phyloP scores from a whole-genome alignment of 805 yeast species.

The Metschnikowia bowlesiae region DNA sequence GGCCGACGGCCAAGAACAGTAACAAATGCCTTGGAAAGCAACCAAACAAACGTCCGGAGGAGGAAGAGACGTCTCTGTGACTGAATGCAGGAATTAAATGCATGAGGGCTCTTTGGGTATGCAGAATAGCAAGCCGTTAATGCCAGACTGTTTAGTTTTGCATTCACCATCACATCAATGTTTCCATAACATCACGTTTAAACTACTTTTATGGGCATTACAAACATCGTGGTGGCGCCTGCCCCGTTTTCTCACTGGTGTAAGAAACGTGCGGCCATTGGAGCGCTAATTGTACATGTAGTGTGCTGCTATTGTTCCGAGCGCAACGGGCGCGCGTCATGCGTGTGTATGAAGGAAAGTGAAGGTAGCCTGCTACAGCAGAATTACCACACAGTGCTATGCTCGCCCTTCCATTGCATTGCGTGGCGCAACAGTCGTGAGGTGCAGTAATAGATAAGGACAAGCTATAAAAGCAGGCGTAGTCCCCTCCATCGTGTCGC shows the following conservation, averaged over 20 bases:
- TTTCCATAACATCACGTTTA: too few relatives aligned
- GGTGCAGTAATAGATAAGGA: constrained; percentile 1
- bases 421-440: not conserved
- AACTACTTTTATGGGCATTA: too few relatives aligned
- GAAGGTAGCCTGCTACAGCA: constrained; percentile 1
- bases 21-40: not conserved
- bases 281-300: not conserved
- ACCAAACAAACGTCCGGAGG: not conserved
- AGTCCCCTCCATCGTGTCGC: not conserved
- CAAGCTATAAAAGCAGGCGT: not conserved
- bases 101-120: too few relatives aligned
- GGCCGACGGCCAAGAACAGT: not conserved
- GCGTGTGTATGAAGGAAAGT: not conserved
- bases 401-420: constrained; percentile 6
- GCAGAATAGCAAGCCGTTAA: too few relatives aligned
- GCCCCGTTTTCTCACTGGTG: too few relatives aligned
- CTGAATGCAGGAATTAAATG: not conserved
- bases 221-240: too few relatives aligned
- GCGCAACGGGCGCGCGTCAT: not conserved
- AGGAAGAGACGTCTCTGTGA: not conserved
- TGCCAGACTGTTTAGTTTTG: too few relatives aligned
- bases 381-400: not conserved
- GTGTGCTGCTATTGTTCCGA: not conserved
- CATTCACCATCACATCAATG: too few relatives aligned
- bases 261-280: too few relatives aligned